Conservation (phyloP, 2,329 filamentous ascomycete genomes). For the Cladosporium phlei region DNA sequence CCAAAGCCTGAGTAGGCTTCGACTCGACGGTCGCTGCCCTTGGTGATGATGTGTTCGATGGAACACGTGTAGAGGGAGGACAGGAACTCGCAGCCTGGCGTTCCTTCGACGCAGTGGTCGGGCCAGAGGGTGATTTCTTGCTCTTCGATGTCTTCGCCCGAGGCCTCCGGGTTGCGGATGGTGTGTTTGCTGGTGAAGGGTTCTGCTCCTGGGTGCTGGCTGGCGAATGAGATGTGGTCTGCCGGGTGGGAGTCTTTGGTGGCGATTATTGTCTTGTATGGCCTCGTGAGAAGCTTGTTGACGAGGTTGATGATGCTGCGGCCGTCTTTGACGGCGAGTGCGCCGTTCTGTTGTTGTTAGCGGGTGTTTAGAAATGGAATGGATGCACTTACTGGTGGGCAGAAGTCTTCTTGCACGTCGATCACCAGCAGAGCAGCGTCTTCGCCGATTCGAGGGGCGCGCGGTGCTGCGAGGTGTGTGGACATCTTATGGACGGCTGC, state of each 20-base stretch:
- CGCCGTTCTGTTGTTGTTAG: slow-evolving; percentile 83
- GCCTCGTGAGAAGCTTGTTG: slow-evolving; percentile 67
- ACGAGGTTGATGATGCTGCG: slow-evolving; percentile 65
- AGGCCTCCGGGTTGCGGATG: slow-evolving; percentile 58
- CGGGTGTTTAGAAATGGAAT: too few species aligned
- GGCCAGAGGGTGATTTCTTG: slow-evolving; percentile 68
- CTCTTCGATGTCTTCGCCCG: slow-evolving; percentile 51
- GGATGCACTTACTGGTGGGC: slow-evolving; percentile 7
- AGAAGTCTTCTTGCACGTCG: slow-evolving; percentile 16
- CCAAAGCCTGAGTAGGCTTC: slow-evolving; percentile 96
- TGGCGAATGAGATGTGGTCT: slow-evolving; percentile 82
- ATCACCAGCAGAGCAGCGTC: slow-evolving; percentile 12
- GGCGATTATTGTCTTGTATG: slow-evolving; percentile 70
- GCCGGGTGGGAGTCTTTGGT: slow-evolving; percentile 90
- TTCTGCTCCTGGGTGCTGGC: slow-evolving; percentile 64
- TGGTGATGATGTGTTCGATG: slow-evolving; percentile 67
- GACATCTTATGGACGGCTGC: too few species aligned
- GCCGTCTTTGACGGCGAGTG: slow-evolving; percentile 74
- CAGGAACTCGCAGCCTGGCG: slow-evolving; percentile 67
- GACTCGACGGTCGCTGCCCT: slow-evolving; percentile 67
- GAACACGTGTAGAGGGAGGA: slow-evolving; percentile 60
- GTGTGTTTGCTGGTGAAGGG: slow-evolving; percentile 63
- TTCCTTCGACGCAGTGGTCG: slow-evolving; percentile 76
- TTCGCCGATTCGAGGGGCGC: too few species aligned
- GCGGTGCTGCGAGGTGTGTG: too few species aligned